Base-by-base conservation (phyloP, 2,329 filamentous ascomycete species). In the Shiraia bambusicola region DNA sequence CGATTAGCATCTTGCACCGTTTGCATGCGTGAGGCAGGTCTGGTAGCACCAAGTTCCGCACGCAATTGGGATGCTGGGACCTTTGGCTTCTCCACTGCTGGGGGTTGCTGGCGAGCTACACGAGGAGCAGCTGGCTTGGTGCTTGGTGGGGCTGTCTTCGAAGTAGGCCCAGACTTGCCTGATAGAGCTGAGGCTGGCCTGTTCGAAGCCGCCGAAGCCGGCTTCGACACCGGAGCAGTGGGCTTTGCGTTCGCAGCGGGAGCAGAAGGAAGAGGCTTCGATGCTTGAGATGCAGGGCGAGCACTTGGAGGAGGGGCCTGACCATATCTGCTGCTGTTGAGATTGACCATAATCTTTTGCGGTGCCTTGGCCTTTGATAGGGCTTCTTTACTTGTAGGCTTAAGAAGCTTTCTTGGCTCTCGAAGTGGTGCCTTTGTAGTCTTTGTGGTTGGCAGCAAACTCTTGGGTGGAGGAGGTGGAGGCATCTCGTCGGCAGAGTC, bases 51-150 rank as follows among this genome's bases (percentile, higher is more conserved):
- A 25, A 78, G 58, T 45, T 82, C 79, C 45, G 67, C 66, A 24
- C 78, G 73, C 34, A 65, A 63, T 40, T 69, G 67, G 4, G 67
- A 36, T 25, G 48, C 50, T 33, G 56, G 46, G 22, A 56, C 44
- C 35, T 66, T 66, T 12, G 83, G 80, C 69, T 94, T 95, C 27
- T 86, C 83, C 14, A 94, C 87, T 7, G 84, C 83, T 35, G 57
- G 54, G 13, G 50, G 42, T 33, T 61, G 61, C 59, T 72, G 57
- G 32, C 64, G 58, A 26, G 52, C 52, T 13, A 57, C 45, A 32
- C 59, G 55, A 16, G 56, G 47, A 46, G 58, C 49, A 30, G 61
- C 50, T 13, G 60, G 47, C 42, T 61, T 64, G 19, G 58, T 33
- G 7, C 53, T 49, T 26, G 54, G 36, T 27, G 58, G 47, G 12